Percentiles rank a stretch among this genome's conserved stretches.
Evolutionary conservation across 1,284 basidiomycete genomes (phyloP).

Genomic region (Sporisorium reilianum): DNA sequence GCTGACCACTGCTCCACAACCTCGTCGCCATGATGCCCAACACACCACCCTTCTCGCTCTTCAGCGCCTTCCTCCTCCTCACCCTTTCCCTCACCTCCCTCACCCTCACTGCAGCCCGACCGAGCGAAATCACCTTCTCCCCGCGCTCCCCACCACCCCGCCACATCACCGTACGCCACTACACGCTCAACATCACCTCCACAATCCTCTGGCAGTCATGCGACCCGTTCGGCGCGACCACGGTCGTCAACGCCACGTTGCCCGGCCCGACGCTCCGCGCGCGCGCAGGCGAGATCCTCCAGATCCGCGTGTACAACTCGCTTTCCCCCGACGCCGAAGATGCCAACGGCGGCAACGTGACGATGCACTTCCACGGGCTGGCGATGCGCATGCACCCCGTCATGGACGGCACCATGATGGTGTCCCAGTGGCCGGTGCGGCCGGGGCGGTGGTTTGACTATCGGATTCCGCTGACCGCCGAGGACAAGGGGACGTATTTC

Average conservation of each 20-base stretch:
- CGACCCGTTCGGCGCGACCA: constrained; percentile 18
- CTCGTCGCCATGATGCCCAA: neutral
- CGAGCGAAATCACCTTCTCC: constrained; percentile 13
- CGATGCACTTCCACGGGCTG: constrained; percentile 59
- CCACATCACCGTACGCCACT: constrained; percentile 28
- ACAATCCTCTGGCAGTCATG: constrained; percentile 19
- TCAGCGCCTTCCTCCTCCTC: neutral
- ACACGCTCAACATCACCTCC: constrained; percentile 28
- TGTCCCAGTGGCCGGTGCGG: constrained; percentile 57
- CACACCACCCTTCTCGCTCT: neutral
- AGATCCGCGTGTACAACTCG: constrained; percentile 48
- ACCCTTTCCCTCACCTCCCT: neutral
- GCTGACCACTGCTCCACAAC: neutral
- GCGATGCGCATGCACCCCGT: constrained; percentile 52
- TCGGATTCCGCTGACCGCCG: constrained; percentile 29
- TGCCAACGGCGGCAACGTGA: constrained; percentile 31
- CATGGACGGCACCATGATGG: constrained; percentile 57
- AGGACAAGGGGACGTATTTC: constrained; percentile 41
- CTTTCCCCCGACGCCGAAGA: constrained; percentile 6
- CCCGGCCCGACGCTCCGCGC: constrained; percentile 60
- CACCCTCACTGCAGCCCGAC: neutral
- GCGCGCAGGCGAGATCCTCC: constrained; percentile 47
- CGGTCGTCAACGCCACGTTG: constrained; percentile 45
- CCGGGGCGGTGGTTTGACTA: constrained; percentile 53
- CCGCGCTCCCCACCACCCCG: neutral